Evolutionary conservation across 768 basidiomycete species (phyloP).

Genomic region (Psilocybe azurescens): DNA sequence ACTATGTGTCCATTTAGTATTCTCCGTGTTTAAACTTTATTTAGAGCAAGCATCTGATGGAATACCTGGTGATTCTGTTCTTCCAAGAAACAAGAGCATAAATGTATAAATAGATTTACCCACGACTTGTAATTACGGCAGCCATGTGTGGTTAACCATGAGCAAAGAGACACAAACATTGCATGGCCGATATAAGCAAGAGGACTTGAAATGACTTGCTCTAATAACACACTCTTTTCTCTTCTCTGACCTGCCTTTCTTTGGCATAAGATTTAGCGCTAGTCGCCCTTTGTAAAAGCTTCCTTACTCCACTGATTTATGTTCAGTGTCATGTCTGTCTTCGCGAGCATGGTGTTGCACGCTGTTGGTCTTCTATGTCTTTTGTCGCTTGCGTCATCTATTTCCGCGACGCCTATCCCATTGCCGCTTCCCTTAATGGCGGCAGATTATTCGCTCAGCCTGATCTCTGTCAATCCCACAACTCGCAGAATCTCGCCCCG

Average conservation of each 20-base stretch:
- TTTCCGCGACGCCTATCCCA: slow-evolving; percentile 44
- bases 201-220: neutral
- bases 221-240: neutral
- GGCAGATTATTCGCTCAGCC: slow-evolving; percentile 33
- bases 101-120: neutral
- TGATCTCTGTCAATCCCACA: slow-evolving; percentile 25
- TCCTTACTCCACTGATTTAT: slow-evolving; percentile 28
- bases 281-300: slow-evolving; percentile 21
- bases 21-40: neutral
- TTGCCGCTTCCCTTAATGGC: slow-evolving; percentile 36
- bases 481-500: slow-evolving; percentile 11
- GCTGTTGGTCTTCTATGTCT: slow-evolving; percentile 41
- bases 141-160: neutral
- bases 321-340: slow-evolving; percentile 23
- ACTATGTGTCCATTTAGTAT: neutral
- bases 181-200: slow-evolving; percentile 6
- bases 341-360: slow-evolving; percentile 45
- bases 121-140: neutral
- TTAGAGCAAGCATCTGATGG: neutral
- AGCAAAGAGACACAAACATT: slow-evolving; percentile 24
- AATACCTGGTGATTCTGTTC: too few species aligned
- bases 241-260: slow-evolving; percentile 10
- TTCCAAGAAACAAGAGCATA: too few species aligned
- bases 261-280: slow-evolving; percentile 20
- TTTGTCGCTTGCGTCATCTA: slow-evolving; percentile 30